A percentile compares a stretch with the other conserved stretches of the same genome.
phyloP scores from a whole-genome alignment of 805 yeast genomes.

The Lipomyces oligophaga region DNA sequence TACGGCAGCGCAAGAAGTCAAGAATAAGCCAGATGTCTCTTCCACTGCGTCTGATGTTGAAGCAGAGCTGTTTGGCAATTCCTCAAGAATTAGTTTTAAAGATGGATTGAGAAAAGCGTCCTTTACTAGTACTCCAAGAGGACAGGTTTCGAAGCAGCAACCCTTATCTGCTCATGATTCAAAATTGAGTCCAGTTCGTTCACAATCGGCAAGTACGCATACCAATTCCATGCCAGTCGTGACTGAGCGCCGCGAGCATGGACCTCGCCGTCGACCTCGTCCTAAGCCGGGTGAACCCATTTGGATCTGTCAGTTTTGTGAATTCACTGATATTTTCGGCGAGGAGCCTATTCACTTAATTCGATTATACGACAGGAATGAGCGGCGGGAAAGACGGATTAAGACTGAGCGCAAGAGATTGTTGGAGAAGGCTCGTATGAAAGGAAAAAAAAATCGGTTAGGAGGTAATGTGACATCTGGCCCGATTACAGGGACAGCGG shows the following conservation, averaged over 20 bases:
- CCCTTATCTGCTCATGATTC: no score
- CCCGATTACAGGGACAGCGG: conserved; percentile 6
- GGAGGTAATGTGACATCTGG: conserved; percentile 3
- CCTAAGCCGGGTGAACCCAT: conserved; percentile 22
- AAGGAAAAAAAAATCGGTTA: conserved; percentile 19
- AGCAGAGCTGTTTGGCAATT: no score
- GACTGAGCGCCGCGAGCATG: neutral
- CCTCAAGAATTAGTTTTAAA: no score
- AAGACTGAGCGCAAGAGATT: conserved; percentile 25
- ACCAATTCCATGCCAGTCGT: no score
- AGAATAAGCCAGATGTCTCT: no score
- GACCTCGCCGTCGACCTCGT: conserved; percentile 18
- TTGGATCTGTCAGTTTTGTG: conserved; percentile 33
- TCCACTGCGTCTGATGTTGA: no score
- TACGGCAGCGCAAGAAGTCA: neutral
- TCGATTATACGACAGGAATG: conserved; percentile 23
- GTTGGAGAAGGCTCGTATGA: conserved; percentile 28
- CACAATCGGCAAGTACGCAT: no score
- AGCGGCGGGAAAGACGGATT: conserved; percentile 21
- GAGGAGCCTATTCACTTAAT: conserved; percentile 24
- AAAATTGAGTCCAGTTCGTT: no score
- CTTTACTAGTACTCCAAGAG: no score
- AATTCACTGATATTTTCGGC: conserved; percentile 29
- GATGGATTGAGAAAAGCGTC: no score
- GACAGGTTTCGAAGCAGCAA: no score